Evolutionary conservation across 176 grass and related monocot species (phyloP).

Genomic region (Carex kokanica): DNA sequence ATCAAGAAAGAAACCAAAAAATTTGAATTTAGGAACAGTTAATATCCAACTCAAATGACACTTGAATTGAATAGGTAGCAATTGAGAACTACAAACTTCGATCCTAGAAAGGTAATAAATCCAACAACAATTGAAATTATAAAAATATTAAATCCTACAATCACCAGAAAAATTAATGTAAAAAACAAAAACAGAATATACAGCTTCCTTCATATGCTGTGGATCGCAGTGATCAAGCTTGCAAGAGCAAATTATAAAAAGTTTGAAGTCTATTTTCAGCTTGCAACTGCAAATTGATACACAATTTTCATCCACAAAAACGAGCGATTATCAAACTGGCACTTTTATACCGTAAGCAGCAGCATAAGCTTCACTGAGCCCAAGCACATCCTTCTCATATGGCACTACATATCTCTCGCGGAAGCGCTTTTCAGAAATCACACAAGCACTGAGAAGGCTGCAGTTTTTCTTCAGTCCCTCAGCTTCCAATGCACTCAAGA

Average conservation of each 20-base stretch:
- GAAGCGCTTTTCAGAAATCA: background rate
- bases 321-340: background rate
- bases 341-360: background rate
- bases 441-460: background rate
- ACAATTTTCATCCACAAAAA: background rate
- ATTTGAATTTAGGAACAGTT: background rate
- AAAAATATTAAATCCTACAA: background rate
- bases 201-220: no score
- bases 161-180: background rate
- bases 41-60: background rate
- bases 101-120: background rate
- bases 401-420: background rate
- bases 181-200: no score
- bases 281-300: background rate
- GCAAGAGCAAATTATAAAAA: no score
- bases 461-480: background rate
- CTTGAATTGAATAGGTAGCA: background rate
- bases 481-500: background rate
- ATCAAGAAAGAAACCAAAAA: background rate
- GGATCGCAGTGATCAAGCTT: background rate
- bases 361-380: background rate
- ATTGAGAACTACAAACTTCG: background rate
- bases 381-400: background rate
- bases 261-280: no score
- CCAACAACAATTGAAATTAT: background rate